Conservation (phyloP, 768 basidiomycete species). For the Jaapia argillacea region DNA sequence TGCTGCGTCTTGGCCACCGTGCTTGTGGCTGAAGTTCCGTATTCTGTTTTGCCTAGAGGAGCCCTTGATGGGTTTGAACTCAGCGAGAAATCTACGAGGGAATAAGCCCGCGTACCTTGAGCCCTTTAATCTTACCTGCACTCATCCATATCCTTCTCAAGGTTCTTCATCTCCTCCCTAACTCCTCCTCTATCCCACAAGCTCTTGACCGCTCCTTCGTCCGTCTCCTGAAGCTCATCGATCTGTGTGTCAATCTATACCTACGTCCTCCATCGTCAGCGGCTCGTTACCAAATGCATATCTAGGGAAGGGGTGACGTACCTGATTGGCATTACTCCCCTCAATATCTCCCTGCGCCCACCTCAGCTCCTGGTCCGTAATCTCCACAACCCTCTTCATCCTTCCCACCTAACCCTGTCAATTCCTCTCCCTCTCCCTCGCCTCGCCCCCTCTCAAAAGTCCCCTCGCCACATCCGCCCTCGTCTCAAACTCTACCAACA, state of each 20-base stretch:
- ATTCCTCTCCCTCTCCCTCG: slow-evolving; percentile 40
- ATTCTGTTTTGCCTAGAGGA: slow-evolving; percentile 73
- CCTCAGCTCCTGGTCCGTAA: slow-evolving; percentile 80
- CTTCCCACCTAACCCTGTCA: slow-evolving; percentile 49
- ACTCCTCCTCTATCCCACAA: too few relatives aligned
- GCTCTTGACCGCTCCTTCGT: too few relatives aligned
- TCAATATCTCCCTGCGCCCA: slow-evolving; percentile 78
- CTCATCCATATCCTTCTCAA: slow-evolving; percentile 96
- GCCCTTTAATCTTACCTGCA: slow-evolving; percentile 94
- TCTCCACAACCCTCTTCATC: slow-evolving; percentile 66
- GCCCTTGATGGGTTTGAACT: too few relatives aligned
- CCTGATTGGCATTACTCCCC: slow-evolving; percentile 84
- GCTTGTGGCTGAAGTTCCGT: slow-evolving; percentile 71
- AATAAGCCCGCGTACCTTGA: slow-evolving; percentile 73
- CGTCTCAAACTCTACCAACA: slow-evolving; percentile 59
- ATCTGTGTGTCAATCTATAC: slow-evolving; percentile 73
- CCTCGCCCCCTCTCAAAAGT: slow-evolving; percentile 41
- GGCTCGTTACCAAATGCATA: too few relatives aligned
- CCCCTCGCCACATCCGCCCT: slow-evolving; percentile 39
- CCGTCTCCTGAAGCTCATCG: slow-evolving; percentile 54
- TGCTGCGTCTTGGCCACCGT: slow-evolving; percentile 78
- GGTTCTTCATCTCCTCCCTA: slow-evolving; percentile 68
- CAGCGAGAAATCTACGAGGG: too few relatives aligned
- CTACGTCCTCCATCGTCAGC: too few relatives aligned
- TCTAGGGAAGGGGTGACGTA: slow-evolving; percentile 25